Percentiles rank a stretch among this genome's conserved stretches.
Conservation (phyloP, 2,329 filamentous ascomycete genomes). For the Ophiostoma novo-ulmi region DNA sequence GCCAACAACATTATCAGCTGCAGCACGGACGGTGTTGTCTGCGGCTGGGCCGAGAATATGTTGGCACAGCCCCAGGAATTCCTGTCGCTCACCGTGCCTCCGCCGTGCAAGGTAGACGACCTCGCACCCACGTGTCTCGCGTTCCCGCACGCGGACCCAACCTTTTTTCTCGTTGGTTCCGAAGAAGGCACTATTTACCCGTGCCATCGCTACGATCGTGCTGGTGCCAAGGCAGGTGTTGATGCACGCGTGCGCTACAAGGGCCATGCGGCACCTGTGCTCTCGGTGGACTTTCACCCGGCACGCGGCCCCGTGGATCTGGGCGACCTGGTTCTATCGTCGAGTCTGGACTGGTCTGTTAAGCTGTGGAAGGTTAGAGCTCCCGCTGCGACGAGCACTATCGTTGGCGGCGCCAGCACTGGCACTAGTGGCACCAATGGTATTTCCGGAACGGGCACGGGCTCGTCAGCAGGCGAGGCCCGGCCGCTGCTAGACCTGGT, state of each 20-base stretch:
- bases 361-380: conserved; percentile 94
- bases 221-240: conserved; percentile 92
- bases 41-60: conserved; percentile 97
- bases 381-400: conserved; percentile 62
- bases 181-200: conserved; percentile 96
- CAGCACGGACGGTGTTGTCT: conserved; percentile 93
- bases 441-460: background rate
- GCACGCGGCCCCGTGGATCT: conserved; percentile 88
- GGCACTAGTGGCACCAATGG: conserved; percentile 30
- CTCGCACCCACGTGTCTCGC: conserved; percentile 90
- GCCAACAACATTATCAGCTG: conserved; percentile 98
- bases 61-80: conserved; percentile 94
- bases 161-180: conserved; percentile 93
- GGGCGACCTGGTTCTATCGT: conserved; percentile 87
- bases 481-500: conserved; percentile 81
- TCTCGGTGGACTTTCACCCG: conserved; percentile 94
- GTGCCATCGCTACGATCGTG: conserved; percentile 94
- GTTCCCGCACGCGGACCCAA: conserved; percentile 91
- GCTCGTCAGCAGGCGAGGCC: conserved; percentile 41
- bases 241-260: conserved; percentile 83
- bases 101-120: conserved; percentile 86
- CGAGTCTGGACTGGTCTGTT: conserved; percentile 92
- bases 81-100: conserved; percentile 78
- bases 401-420: conserved; percentile 39
- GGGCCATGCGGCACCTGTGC: conserved; percentile 88